Conservation (phyloP, 2,329 filamentous ascomycete genomes). For the Xylariales sp. region DNA sequence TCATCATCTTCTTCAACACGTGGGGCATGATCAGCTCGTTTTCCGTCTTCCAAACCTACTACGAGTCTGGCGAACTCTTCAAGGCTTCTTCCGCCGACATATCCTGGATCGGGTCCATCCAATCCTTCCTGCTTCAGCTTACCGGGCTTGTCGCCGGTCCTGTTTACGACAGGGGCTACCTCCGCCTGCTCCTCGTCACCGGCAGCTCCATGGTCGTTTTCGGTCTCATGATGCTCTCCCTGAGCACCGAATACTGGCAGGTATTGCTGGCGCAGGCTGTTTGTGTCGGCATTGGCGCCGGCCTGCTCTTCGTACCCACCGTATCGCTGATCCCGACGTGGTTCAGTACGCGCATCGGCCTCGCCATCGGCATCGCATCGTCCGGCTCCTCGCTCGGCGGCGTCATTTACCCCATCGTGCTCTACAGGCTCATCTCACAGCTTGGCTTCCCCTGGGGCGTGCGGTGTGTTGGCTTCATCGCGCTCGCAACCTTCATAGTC, state of each 20-base stretch:
- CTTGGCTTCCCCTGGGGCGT: constrained; percentile 24
- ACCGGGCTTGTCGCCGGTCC: constrained; percentile 39
- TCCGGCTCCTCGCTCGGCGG: constrained; percentile 29
- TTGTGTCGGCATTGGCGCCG: constrained; percentile 39
- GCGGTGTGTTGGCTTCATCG: constrained; percentile 24
- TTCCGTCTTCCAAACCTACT: constrained; percentile 51
- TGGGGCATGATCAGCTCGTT: constrained; percentile 39
- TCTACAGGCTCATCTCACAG: constrained; percentile 16
- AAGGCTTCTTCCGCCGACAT: constrained; percentile 33
- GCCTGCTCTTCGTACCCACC: constrained; percentile 34
- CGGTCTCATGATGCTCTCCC: constrained; percentile 39
- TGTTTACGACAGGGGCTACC: constrained; percentile 42
- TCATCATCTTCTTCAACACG: constrained; percentile 3
- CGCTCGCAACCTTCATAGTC: constrained; percentile 21
- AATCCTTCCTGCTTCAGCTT: constrained; percentile 40
- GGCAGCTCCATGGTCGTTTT: constrained; percentile 40
- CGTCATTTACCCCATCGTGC: constrained; percentile 28
- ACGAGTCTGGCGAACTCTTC: constrained; percentile 31
- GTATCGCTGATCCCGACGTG: constrained; percentile 29
- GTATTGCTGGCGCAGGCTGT: constrained; percentile 39
- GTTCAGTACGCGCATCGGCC: constrained; percentile 22
- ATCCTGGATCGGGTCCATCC: constrained; percentile 43
- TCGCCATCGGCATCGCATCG: constrained; percentile 29
- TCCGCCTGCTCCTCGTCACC: constrained; percentile 32
- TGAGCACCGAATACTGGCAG: constrained; percentile 38